These are phyloP conservation scores for Cladobotryum mycophilum DNA, from an alignment of 2,329 filamentous ascomycete species.

Conservation along the genomic window DNA sequence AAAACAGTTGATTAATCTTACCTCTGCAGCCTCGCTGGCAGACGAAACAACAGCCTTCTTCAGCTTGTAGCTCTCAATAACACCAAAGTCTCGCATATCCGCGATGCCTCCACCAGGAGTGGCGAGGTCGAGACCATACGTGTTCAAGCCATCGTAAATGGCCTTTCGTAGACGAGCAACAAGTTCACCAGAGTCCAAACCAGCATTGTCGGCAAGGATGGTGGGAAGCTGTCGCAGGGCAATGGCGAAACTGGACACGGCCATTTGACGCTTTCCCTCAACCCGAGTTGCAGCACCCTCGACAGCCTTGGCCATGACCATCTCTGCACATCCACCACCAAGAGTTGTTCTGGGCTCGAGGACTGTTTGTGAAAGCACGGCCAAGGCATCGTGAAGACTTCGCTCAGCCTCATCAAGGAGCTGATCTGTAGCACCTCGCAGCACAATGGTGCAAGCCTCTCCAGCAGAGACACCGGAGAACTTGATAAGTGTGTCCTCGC, in stretches of 20 bases:
- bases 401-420: slow-evolving; percentile 95
- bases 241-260: slow-evolving; percentile 81
- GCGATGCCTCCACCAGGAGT: slow-evolving; percentile 86
- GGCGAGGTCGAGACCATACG: slow-evolving; percentile 81
- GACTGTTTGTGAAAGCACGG: slow-evolving; percentile 93
- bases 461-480: slow-evolving; percentile 95
- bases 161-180: slow-evolving; percentile 87
- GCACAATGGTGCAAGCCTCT: slow-evolving; percentile 91
- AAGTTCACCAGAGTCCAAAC: slow-evolving; percentile 89
- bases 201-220: slow-evolving; percentile 94
- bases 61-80: slow-evolving; percentile 97
- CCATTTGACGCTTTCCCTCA: slow-evolving; percentile 93
- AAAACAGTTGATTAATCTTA: slow-evolving; percentile 39
- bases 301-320: slow-evolving; percentile 98
- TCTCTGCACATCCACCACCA: slow-evolving; percentile 93
- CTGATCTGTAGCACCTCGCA: slow-evolving; percentile 94
- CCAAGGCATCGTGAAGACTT: slow-evolving; percentile 90
- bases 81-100: slow-evolving; percentile 92
- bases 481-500: slow-evolving; percentile 93
- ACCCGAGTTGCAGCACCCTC: slow-evolving; percentile 89
- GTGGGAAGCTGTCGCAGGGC: slow-evolving; percentile 91
- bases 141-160: slow-evolving; percentile 91
- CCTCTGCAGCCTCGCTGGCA: slow-evolving; percentile 93
- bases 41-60: slow-evolving; percentile 97
- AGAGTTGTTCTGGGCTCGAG: slow-evolving; percentile 90